Evolutionary conservation across 176 grass and related monocot genomes (phyloP).

Genomic region (Triticum timopheevii): DNA sequence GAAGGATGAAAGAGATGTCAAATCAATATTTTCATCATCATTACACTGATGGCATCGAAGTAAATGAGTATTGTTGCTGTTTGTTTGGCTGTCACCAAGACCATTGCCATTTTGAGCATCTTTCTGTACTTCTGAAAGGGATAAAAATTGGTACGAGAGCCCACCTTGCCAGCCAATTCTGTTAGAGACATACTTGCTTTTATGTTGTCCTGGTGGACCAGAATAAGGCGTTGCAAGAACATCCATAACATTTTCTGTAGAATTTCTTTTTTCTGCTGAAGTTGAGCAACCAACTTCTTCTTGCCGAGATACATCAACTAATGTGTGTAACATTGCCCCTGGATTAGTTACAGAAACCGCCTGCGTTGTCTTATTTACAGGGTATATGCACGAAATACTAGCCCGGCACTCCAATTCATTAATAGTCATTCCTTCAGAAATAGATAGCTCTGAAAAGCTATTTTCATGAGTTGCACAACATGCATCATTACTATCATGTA

Average conservation of each 20-base stretch:
- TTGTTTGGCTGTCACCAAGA: slow-evolving; percentile 3
- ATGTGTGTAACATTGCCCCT: slow-evolving; percentile 9
- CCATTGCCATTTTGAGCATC: slow-evolving; percentile 5
- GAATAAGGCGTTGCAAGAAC: not conserved
- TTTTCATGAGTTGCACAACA: slow-evolving; percentile 5
- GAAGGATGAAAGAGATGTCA: slow-evolving; percentile 62
- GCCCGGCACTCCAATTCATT: slow-evolving; percentile 11
- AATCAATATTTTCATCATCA: slow-evolving; percentile 59
- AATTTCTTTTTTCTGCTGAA: slow-evolving; percentile 27
- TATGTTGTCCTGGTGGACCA: slow-evolving; percentile 25
- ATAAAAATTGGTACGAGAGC: slow-evolving; percentile 36
- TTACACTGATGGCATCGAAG: slow-evolving; percentile 5
- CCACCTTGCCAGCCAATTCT: slow-evolving; percentile 26
- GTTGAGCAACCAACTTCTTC: slow-evolving; percentile 17
- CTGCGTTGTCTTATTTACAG: slow-evolving; percentile 29
- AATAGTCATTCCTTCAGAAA: slow-evolving; percentile 35
- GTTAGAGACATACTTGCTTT: slow-evolving; percentile 13
- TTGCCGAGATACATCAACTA: slow-evolving; percentile 16
- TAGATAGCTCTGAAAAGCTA: slow-evolving; percentile 3
- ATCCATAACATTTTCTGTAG: not conserved
- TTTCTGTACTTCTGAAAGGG: slow-evolving; percentile 22
- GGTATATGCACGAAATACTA: not conserved
- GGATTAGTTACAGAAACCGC: slow-evolving; percentile 27
- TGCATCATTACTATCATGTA: slow-evolving; percentile 21
- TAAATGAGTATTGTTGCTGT: not conserved